Conservation (phyloP, 2,329 filamentous ascomycete genomes). For the Neonectria neomacrospora region DNA sequence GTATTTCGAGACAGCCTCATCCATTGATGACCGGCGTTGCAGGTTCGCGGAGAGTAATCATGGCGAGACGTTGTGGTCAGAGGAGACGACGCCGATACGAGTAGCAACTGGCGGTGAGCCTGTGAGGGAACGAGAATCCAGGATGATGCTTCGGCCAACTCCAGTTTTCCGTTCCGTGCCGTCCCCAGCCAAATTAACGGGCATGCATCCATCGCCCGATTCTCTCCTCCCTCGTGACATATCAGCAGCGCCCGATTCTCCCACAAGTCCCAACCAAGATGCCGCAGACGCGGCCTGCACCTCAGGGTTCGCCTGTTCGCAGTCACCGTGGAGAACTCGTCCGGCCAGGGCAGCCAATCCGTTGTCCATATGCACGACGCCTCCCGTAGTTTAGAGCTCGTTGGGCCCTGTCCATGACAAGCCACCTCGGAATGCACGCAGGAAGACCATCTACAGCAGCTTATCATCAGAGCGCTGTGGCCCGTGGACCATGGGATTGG, state of each 20-base stretch:
- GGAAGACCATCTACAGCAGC: constrained; percentile 5
- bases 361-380: constrained; percentile 13
- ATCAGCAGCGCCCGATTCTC: constrained; percentile 23
- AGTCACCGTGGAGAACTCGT: constrained; percentile 32
- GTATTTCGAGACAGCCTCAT: constrained; percentile 32
- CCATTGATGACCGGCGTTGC: constrained; percentile 24
- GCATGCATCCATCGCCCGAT: constrained; percentile 40
- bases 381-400: constrained; percentile 12
- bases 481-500: constrained; percentile 31
- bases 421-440: constrained; percentile 14
- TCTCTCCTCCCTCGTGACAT: constrained; percentile 22
- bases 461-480: constrained; percentile 32
- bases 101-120: constrained; percentile 44
- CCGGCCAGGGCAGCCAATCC: constrained; percentile 26
- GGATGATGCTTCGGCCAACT: constrained; percentile 32
- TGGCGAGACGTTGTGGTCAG: constrained; percentile 29
- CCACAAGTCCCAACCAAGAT: constrained; percentile 19
- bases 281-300: constrained; percentile 13
- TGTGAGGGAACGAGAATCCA: constrained; percentile 35
- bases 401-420: constrained; percentile 20
- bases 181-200: constrained; percentile 33
- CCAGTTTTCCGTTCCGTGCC: constrained; percentile 26
- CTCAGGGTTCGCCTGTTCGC: constrained; percentile 33
- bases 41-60: constrained; percentile 24
- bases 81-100: constrained; percentile 23